Evolutionary conservation across 805 yeast genomes (phyloP).

Genomic region (Zygoascus bituminiphila): DNA sequence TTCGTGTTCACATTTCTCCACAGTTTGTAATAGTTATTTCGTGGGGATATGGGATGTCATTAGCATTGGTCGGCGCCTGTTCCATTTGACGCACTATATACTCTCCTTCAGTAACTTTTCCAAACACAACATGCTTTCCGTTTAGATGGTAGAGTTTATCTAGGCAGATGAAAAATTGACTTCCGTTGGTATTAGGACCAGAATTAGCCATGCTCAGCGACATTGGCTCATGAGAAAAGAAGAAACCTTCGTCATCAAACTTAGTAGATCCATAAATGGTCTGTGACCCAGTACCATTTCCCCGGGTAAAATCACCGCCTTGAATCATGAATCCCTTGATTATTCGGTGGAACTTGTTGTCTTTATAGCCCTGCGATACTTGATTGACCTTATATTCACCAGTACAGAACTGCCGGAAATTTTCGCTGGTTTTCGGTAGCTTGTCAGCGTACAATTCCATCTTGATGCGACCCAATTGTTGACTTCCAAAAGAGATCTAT

Average conservation of each 20-base stretch:
- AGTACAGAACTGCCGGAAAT: slow-evolving; percentile 46
- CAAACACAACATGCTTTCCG: slow-evolving; percentile 44
- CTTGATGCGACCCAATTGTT: slow-evolving; percentile 36
- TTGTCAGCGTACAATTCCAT: slow-evolving; percentile 35
- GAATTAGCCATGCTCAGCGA: slow-evolving; percentile 54
- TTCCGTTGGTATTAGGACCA: slow-evolving; percentile 54
- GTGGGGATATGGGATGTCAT: slow-evolving; percentile 27
- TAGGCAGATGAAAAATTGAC: slow-evolving; percentile 46
- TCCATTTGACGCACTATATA: slow-evolving; percentile 24
- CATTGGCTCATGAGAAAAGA: slow-evolving; percentile 28
- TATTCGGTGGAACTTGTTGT: slow-evolving; percentile 33
- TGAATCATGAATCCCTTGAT: slow-evolving; percentile 40
- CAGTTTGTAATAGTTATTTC: slow-evolving; percentile 28
- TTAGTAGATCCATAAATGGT: slow-evolving; percentile 34
- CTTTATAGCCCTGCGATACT: slow-evolving; percentile 39
- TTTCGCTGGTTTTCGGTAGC: slow-evolving; percentile 41
- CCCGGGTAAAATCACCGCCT: slow-evolving; percentile 40
- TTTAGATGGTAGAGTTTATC: slow-evolving; percentile 33
- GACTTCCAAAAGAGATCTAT: slow-evolving; percentile 23
- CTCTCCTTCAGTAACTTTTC: slow-evolving; percentile 38
- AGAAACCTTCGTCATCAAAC: slow-evolving; percentile 36
- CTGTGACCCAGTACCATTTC: slow-evolving; percentile 39
- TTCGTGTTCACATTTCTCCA: slow-evolving; percentile 33
- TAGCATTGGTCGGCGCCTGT: slow-evolving; percentile 25
- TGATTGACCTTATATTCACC: slow-evolving; percentile 37